Percentiles rank a stretch among this genome's conserved stretches.
These are phyloP conservation scores for Lactarius sanguifluus DNA, from an alignment of 768 basidiomycete genomes.

Conservation along the genomic window DNA sequence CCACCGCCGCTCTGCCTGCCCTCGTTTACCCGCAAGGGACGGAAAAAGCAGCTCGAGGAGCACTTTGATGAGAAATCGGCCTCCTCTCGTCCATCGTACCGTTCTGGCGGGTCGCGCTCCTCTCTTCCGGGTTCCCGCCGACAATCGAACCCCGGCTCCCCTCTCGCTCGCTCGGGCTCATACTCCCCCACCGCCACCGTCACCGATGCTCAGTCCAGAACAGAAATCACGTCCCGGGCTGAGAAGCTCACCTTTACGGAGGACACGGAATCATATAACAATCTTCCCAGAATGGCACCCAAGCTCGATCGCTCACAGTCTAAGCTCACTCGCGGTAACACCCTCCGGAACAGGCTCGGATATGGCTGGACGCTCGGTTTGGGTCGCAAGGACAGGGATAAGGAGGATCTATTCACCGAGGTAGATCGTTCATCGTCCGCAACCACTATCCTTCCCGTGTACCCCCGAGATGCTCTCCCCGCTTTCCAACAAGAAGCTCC, in stretches of 20 bases:
- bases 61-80: slow-evolving; percentile 24
- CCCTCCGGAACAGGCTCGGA: slow-evolving; percentile 19
- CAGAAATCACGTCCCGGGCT: slow-evolving; percentile 13
- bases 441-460: slow-evolving; percentile 29
- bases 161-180: slow-evolving; percentile 25
- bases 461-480: slow-evolving; percentile 25
- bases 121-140: slow-evolving; percentile 20
- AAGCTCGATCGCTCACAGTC: slow-evolving; percentile 29
- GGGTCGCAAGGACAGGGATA: slow-evolving; percentile 27
- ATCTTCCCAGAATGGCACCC: slow-evolving; percentile 20
- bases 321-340: slow-evolving; percentile 27
- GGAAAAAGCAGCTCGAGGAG: slow-evolving; percentile 25
- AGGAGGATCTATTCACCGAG: slow-evolving; percentile 23
- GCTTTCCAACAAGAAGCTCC: slow-evolving; percentile 6
- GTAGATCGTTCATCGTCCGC: slow-evolving; percentile 25
- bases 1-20: slow-evolving; percentile 29
- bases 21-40: slow-evolving; percentile 27
- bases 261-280: slow-evolving; percentile 32
- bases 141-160: slow-evolving; percentile 17
- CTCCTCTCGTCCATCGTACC: slow-evolving; percentile 2
- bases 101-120: slow-evolving; percentile 2
- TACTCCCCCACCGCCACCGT: slow-evolving; percentile 27
- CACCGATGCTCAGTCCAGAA: slow-evolving; percentile 23
- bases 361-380: slow-evolving; percentile 31
- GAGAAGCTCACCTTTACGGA: slow-evolving; percentile 28